phyloP scores from a whole-genome alignment of 192 early-diverging fungal genomes.

The Coemansia sp. region DNA sequence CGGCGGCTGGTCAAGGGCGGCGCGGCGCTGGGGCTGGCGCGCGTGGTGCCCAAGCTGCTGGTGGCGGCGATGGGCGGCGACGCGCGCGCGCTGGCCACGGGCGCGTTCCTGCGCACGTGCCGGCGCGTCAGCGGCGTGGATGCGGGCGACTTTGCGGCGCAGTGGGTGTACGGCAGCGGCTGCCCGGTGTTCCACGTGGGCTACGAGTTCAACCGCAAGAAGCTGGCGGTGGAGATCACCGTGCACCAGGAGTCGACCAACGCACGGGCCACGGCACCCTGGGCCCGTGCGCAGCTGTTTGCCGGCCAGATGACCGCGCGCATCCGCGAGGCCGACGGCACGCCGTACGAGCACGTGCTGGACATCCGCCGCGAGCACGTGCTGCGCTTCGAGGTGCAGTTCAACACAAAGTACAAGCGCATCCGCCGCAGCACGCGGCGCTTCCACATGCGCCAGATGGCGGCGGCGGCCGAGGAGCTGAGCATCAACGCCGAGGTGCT shows the following conservation, averaged over 20 bases:
- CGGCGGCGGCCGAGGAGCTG: conserved; percentile 58
- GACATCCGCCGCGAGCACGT: conserved; percentile 55
- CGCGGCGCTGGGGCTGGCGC: conserved; percentile 63
- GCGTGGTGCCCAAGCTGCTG: conserved; percentile 78
- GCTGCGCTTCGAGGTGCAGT: conserved; percentile 82
- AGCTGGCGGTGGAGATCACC: conserved; percentile 89
- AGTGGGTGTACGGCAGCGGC: conserved; percentile 92
- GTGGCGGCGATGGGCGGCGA: conserved; percentile 69
- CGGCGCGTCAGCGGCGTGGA: conserved; percentile 85
- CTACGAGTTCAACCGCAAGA: conserved; percentile 91
- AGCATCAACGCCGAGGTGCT: conserved; percentile 47
- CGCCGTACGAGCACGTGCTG: conserved; percentile 78
- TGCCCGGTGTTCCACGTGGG: conserved; percentile 80
- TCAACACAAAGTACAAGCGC: conserved; percentile 98
- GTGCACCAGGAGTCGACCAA: conserved; percentile 72
- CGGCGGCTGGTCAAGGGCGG: conserved; percentile 74
- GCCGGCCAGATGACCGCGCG: conserved; percentile 66
- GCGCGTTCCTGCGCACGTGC: conserved; percentile 73
- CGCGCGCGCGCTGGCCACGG: conserved; percentile 58
- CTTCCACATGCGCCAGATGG: conserved; percentile 68
- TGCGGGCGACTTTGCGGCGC: conserved; percentile 76
- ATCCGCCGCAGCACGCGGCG: conserved; percentile 76
- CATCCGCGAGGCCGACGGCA: conserved; percentile 80
- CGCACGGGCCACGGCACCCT: conserved; percentile 40
- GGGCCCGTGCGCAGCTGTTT: conserved; percentile 45